Conservation (phyloP, 257 asterid species). For the Cordia subcordata region DNA sequence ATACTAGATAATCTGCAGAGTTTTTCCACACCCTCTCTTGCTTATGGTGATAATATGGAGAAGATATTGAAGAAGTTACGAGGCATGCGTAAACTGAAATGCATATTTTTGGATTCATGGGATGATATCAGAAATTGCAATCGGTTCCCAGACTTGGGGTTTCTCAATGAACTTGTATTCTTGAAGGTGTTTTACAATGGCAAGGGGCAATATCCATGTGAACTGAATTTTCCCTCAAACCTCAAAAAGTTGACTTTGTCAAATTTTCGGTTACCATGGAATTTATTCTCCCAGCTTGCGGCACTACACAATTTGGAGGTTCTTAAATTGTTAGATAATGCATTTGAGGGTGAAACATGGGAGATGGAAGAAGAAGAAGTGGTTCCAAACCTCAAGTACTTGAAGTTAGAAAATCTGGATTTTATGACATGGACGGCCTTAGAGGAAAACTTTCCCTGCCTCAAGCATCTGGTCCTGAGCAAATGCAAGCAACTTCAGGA, state of each 20-base stretch:
- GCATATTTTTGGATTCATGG: background rate
- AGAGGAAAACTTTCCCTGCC: background rate
- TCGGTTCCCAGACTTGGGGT: background rate
- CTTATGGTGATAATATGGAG: background rate
- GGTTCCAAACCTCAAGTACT: background rate
- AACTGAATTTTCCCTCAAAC: background rate
- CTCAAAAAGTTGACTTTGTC: slow-evolving; percentile 1
- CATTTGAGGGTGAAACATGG: background rate
- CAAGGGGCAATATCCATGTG: no score
- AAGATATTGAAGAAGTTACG: background rate
- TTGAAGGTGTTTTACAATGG: background rate
- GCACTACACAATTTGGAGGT: slow-evolving; percentile 3
- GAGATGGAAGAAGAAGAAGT: background rate
- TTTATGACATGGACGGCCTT: background rate
- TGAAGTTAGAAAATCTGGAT: background rate
- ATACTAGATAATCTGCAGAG: background rate
- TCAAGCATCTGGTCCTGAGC: background rate
- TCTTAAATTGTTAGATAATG: background rate
- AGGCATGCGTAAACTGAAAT: background rate
- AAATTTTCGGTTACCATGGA: background rate
- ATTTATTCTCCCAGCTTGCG: background rate
- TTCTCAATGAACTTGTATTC: background rate
- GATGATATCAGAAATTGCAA: background rate
- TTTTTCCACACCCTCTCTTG: background rate
- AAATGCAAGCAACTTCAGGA: background rate